phyloP scores from a whole-genome alignment of 495 filamentous ascomycete genomes.

The Articulospora tetracladia region DNA sequence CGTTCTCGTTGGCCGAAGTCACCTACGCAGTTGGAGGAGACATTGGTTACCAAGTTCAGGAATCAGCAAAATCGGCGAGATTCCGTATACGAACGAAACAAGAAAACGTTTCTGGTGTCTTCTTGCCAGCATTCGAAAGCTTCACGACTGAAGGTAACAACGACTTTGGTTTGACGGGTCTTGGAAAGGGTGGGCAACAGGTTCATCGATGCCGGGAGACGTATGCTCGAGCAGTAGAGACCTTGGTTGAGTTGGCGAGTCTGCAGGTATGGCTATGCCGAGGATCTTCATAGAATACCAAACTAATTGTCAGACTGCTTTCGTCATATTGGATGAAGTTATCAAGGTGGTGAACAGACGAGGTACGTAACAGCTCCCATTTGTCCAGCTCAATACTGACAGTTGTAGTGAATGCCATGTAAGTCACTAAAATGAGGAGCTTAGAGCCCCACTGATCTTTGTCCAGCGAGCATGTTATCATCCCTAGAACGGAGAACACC shows the following conservation, averaged over 20 bases:
- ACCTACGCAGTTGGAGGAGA: constrained; percentile 96
- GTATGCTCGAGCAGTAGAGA: constrained; percentile 95
- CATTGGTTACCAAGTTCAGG: constrained; percentile 95
- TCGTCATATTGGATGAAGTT: constrained; percentile 96
- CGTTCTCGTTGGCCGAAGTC: constrained; percentile 96
- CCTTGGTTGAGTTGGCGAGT: constrained; percentile 92
- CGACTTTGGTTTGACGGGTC: constrained; percentile 92
- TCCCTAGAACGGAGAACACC: constrained; percentile 95
- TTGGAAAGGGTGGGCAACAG: constrained; percentile 97
- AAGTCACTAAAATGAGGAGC: constrained; percentile 30
- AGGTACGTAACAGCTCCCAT: constrained; percentile 47
- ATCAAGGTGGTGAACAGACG: constrained; percentile 98
- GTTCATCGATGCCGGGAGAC: constrained; percentile 94
- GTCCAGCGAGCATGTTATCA: constrained; percentile 86
- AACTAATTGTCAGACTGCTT: constrained; percentile 65
- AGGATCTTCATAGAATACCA: background rate
- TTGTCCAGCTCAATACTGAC: constrained; percentile 27
- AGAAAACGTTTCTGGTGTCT: constrained; percentile 96
- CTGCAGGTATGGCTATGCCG: constrained; percentile 55
- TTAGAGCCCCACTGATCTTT: constrained; percentile 18
- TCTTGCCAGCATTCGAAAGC: constrained; percentile 90
- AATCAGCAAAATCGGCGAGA: constrained; percentile 86
- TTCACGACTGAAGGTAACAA: constrained; percentile 82
- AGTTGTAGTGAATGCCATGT: constrained; percentile 85
- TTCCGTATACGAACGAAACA: constrained; percentile 93